A percentile compares a stretch with the other conserved stretches of the same genome.
phyloP scores from a whole-genome alignment of 768 basidiomycete genomes.

The Termitomyces sp. region DNA sequence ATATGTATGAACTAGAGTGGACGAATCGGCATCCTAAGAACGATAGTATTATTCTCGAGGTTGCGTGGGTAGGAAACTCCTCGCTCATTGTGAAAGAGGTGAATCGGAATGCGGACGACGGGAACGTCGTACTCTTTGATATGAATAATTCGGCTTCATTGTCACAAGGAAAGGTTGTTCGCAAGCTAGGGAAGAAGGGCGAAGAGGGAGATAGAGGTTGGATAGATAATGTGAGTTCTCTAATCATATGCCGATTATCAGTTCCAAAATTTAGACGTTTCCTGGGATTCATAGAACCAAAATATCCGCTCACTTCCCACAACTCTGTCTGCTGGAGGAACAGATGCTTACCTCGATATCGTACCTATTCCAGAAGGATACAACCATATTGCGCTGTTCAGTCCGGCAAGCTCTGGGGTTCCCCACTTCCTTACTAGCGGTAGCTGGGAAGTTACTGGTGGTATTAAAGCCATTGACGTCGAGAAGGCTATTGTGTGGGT shows the following conservation, averaged over 20 bases:
- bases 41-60: slow-evolving; percentile 73
- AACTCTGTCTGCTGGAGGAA: slow-evolving; percentile 31
- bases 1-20: slow-evolving; percentile 65
- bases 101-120: slow-evolving; percentile 75
- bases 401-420: slow-evolving; percentile 57
- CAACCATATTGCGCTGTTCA: slow-evolving; percentile 91
- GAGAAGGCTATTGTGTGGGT: slow-evolving; percentile 68
- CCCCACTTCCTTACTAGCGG: slow-evolving; percentile 86
- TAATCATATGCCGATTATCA: background rate
- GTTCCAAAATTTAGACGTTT: background rate
- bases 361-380: slow-evolving; percentile 78
- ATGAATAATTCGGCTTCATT: slow-evolving; percentile 26
- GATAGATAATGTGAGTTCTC: slow-evolving; percentile 73
- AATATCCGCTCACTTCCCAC: slow-evolving; percentile 53
- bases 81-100: slow-evolving; percentile 82
- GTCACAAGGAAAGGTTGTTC: slow-evolving; percentile 50
- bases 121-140: slow-evolving; percentile 77
- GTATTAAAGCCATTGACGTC: slow-evolving; percentile 67
- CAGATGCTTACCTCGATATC: slow-evolving; percentile 83
- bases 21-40: slow-evolving; percentile 43
- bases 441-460: slow-evolving; percentile 82
- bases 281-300: slow-evolving; percentile 41
- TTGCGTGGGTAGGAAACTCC: slow-evolving; percentile 80
- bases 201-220: slow-evolving; percentile 91
- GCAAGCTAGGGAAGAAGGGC: slow-evolving; percentile 74